Evolutionary conservation across 2,329 filamentous ascomycete genomes (phyloP).

Genomic region (Anthostomella pinea): DNA sequence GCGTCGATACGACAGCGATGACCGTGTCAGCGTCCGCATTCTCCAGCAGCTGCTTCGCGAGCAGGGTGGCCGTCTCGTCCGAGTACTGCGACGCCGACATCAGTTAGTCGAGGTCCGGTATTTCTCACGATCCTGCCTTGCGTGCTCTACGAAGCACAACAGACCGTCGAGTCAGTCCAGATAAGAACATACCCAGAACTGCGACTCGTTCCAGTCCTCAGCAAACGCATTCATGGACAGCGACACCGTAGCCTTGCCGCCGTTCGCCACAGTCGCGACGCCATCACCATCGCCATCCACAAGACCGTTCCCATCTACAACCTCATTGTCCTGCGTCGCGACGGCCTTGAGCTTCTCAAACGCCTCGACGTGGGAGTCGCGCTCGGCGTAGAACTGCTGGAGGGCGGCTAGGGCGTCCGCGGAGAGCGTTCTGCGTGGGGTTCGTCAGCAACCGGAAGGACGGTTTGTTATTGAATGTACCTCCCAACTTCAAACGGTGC

Average conservation of each 20-base stretch:
- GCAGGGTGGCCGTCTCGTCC: constrained; percentile 63
- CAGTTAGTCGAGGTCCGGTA: no score
- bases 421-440: constrained; percentile 55
- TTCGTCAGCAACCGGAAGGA: no score
- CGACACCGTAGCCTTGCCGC: constrained; percentile 17
- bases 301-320: constrained; percentile 13
- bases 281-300: neutral
- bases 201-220: constrained; percentile 80
- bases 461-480: no score
- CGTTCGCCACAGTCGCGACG: neutral
- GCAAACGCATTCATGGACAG: constrained; percentile 67
- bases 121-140: neutral
- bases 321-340: constrained; percentile 49
- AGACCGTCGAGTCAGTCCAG: neutral
- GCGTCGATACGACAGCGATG: constrained; percentile 70
- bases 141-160: neutral
- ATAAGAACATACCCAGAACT: constrained; percentile 66
- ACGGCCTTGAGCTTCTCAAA: constrained; percentile 66
- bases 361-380: constrained; percentile 61
- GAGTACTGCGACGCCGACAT: constrained; percentile 53
- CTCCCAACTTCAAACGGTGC: no score
- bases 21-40: constrained; percentile 54
- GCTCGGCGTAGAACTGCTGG: constrained; percentile 70
- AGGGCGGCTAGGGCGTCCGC: constrained; percentile 65
- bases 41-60: constrained; percentile 65